Conservation (phyloP, 176 grass and related monocot species). For the Calamus simplicifolius region DNA sequence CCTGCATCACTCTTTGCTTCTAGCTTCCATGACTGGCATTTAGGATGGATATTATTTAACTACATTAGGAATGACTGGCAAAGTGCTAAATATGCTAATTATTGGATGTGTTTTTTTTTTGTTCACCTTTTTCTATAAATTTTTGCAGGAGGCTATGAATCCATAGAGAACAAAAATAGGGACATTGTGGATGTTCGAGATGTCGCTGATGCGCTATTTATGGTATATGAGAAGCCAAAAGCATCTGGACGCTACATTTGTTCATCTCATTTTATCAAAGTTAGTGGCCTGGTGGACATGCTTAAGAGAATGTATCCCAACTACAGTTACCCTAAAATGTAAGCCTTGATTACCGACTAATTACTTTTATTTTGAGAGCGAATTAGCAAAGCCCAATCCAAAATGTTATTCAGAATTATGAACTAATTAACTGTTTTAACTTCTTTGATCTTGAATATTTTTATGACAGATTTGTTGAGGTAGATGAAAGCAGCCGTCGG, state of each 20-base stretch:
- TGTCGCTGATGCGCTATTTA: conserved; percentile 39
- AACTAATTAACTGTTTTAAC: too few species aligned
- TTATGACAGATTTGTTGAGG: conserved; percentile 32
- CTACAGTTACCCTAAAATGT: conserved; percentile 36
- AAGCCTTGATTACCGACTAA: conserved; percentile 7
- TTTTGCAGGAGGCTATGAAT: conserved; percentile 19
- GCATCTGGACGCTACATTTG: conserved; percentile 48
- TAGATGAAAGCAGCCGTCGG: conserved; percentile 4
- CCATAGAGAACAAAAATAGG: conserved; percentile 15
- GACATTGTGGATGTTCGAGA: conserved; percentile 66
- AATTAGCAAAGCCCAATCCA: too few species aligned
- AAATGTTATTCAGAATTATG: too few species aligned
- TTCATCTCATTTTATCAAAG: conserved; percentile 19
- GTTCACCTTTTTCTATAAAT: background rate
- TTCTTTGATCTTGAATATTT: conserved; percentile 3
- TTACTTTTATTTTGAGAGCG: background rate
- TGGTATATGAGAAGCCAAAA: conserved; percentile 38
- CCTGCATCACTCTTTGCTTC: too few species aligned
- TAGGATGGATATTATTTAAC: too few species aligned
- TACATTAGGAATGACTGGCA: too few species aligned
- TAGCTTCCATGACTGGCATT: too few species aligned
- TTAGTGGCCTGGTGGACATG: conserved; percentile 21
- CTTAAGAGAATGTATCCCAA: conserved; percentile 33
- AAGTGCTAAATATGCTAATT: too few species aligned
- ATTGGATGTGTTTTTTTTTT: background rate